These are phyloP conservation scores for Ustilago loliicola DNA, from an alignment of 1,284 basidiomycete genomes.

Conservation along the genomic window DNA sequence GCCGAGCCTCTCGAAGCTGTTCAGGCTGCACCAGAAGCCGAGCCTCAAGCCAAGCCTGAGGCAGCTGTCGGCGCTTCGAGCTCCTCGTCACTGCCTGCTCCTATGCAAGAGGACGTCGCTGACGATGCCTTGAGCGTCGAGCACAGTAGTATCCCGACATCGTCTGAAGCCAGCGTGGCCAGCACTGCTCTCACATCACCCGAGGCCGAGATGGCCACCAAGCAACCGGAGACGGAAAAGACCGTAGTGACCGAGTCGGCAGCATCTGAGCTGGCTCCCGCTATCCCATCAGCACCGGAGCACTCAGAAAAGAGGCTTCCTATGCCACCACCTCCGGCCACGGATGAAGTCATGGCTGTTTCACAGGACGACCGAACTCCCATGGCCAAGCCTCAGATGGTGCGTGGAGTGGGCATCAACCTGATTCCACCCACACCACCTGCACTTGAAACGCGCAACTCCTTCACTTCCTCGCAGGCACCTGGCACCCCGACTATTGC, in stretches of 20 bases:
- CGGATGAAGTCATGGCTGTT: constrained; percentile 35
- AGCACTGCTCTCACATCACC: constrained; percentile 60
- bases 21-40: not conserved
- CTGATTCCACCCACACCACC: constrained; percentile 66
- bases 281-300: constrained; percentile 8
- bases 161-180: constrained; percentile 48
- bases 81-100: not conserved
- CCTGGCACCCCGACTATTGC: constrained; percentile 42
- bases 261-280: constrained; percentile 4
- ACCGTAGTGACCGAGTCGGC: constrained; percentile 9
- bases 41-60: not conserved
- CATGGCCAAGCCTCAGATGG: constrained; percentile 30
- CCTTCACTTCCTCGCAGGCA: constrained; percentile 40
- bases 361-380: constrained; percentile 52
- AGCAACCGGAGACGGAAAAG: not conserved
- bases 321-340: constrained; percentile 50
- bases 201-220: constrained; percentile 6
- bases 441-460: constrained; percentile 47
- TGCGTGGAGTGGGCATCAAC: constrained; percentile 55
- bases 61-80: not conserved
- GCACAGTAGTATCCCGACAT: constrained; percentile 13
- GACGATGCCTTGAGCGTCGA: constrained; percentile 13
- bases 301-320: constrained; percentile 51
- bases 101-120: not conserved
- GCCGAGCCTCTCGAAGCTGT: not conserved